A percentile compares a stretch with the other conserved stretches of the same genome.
These are phyloP conservation scores for Trypethelium eluteriae DNA, from an alignment of 495 filamentous ascomycete species.

Conservation along the genomic window DNA sequence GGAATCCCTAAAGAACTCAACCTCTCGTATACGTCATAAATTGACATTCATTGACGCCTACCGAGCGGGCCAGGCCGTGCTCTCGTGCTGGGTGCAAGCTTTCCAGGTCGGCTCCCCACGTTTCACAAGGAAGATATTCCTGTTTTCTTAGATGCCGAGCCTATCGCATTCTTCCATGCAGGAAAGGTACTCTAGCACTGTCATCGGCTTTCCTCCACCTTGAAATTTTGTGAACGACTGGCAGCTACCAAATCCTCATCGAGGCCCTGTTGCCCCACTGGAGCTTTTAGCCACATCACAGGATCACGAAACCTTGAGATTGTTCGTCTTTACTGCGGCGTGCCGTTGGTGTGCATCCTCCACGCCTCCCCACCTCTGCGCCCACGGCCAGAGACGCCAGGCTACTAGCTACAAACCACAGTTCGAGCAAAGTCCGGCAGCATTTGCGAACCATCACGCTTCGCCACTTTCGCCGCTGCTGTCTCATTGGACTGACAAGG, in stretches of 20 bases:
- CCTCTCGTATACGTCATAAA: not conserved
- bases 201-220: not conserved
- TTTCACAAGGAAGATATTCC: not conserved
- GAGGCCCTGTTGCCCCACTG: too few species aligned
- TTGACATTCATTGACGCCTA: not conserved
- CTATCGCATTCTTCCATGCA: not conserved
- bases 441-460: not conserved
- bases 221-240: too few species aligned
- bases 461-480: not conserved
- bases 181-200: not conserved
- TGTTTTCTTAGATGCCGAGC: not conserved
- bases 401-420: not conserved
- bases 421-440: not conserved
- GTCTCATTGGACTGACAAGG: not conserved
- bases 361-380: not conserved
- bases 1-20: not conserved
- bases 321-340: too few species aligned
- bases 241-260: too few species aligned
- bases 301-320: too few species aligned
- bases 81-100: not conserved
- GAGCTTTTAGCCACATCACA: too few species aligned
- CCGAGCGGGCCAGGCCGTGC: not conserved
- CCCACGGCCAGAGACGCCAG: not conserved
- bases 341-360: not conserved
- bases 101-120: constrained; percentile 1